Base-by-base conservation (phyloP, 768 basidiomycete species). In the Leccinum fibrillosum region DNA sequence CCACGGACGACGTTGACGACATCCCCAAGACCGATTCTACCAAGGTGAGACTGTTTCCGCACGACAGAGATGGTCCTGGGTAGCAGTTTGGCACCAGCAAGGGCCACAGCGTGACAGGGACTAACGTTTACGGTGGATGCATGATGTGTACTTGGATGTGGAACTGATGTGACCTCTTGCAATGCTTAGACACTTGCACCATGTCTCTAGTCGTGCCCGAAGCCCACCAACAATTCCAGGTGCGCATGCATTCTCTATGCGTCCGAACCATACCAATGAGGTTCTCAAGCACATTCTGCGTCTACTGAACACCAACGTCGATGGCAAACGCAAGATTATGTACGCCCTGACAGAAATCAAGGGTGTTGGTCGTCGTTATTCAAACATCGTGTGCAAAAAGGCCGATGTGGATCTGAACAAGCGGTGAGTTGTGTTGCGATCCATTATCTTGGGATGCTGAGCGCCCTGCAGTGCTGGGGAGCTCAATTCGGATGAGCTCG, bases 281-380 rank as follows among this genome's bases (percentile, higher is more conserved):
- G 13, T 35, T 19, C 34, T 68, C 42, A 70, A 98, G 93, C 97
- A 98, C 86, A 99, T 99, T 77, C 80, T 99, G 60, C 97, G 97
- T 90, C 86, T 99, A 48, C 82, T 97, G 68, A 98, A 98, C 84
- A 98, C 97, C 75, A 98, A 98, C 81, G 97, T 99, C 66, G 96
- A 98, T 77, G 97, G 97, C 67, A 95, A 96, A 75, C 88, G 97
- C 69, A 99, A 99, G 82, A 90, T 99, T 77, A 98, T 94, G 91
- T 98, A 94, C 76, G 96, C 97, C 69, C 76, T 98, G 81, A 98
- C 97, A 50, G 97, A 99, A 82, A 99, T 99, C 84, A 98, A 98
- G 84, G 97, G 97, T 86, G 97, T 99, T 60, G 97, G 97, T 70
- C 89, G 97, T 64, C 90, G 97, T 54, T 99, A 98, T 80, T 88